Evolutionary conservation across 495 filamentous ascomycete species (phyloP), one percentile per base, ranked within the genome.

Genomic region (Apodospora peruviana): DNA sequence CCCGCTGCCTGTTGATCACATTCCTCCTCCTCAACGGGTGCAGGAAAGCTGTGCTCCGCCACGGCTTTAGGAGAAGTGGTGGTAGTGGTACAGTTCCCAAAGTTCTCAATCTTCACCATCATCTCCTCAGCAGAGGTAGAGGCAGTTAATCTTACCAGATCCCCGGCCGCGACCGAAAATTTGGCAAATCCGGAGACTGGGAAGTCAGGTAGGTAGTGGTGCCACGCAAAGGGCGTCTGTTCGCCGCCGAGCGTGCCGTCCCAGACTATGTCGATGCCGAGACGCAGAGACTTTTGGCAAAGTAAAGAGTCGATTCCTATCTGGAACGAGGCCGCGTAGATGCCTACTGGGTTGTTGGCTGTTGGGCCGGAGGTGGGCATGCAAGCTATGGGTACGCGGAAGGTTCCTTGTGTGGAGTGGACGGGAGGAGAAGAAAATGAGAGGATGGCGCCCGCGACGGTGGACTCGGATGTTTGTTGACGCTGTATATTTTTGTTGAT

Each of bases 301-400:
- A 17, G n/a, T 4, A 34, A 11, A 37, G 29, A 34, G 51, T 60
- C 61, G 35, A 61, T 50, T 21, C 61, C 56, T n/a, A 64, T n/a
- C 48, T 47, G 55, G 21, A 64, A 54, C 5, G 58, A 61, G 21
- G 59, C 53, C 2, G 55, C 56, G 56, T 61, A 64, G 25, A 53
- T 18, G 45, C 45, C 45, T 5, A 27, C 40, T 0, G 45, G 16
- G 43, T 55, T 55, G 40, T 43, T 43, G 35, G 46, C 53, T 9
- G 61, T 63, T 0, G 60, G 61, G 14, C 61, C 61, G 1, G 32
- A 1, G 5, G 37, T 47, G 32, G 61, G 61, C 22, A 53, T 38
- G 7, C 18, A 5, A 34, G 55, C 53, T 24, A 10, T 4, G 18
- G 61, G 61, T 19, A 65, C 22, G 38, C 27, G 32, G 45, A 62